Percentiles rank a stretch among this genome's conserved stretches.
phyloP scores from a whole-genome alignment of 2,329 filamentous ascomycete genomes.

The Teratosphaeria pseudoeucalypti region DNA sequence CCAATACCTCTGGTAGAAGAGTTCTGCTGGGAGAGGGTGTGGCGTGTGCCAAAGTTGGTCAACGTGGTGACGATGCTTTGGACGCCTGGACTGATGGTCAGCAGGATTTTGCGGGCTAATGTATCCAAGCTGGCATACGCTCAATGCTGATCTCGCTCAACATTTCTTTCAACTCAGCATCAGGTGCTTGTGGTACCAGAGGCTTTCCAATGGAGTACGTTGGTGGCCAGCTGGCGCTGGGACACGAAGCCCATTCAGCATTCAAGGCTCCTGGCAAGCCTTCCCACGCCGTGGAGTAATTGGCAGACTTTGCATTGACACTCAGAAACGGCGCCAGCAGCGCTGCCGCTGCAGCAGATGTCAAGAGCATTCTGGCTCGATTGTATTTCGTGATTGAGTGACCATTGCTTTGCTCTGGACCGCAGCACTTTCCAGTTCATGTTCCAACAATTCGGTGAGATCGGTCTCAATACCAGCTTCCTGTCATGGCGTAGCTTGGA shows the following conservation, averaged over 20 bases:
- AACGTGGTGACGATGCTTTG: constrained; percentile 43
- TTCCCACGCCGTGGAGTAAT: neutral
- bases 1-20: constrained; percentile 44
- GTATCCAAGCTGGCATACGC: constrained; percentile 14
- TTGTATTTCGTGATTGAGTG: neutral
- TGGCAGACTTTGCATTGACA: neutral
- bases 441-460: neutral
- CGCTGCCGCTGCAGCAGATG: neutral
- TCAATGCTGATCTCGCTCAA: constrained; percentile 30
- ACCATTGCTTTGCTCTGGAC: neutral
- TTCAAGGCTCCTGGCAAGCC: neutral
- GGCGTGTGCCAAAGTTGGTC: constrained; percentile 47
- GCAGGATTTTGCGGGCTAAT: neutral
- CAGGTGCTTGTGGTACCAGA: constrained; percentile 32
- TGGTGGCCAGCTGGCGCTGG: constrained; percentile 31
- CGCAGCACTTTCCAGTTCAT: neutral
- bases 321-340: neutral
- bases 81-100: constrained; percentile 23
- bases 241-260: constrained; percentile 10
- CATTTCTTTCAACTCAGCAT: constrained; percentile 30
- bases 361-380: neutral
- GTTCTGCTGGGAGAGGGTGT: constrained; percentile 46
- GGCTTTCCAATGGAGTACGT: constrained; percentile 25
- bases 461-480: neutral
- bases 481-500: neutral